Evolutionary conservation across 495 filamentous ascomycete genomes (phyloP).

Genomic region (Aspergillus haitiensis): DNA sequence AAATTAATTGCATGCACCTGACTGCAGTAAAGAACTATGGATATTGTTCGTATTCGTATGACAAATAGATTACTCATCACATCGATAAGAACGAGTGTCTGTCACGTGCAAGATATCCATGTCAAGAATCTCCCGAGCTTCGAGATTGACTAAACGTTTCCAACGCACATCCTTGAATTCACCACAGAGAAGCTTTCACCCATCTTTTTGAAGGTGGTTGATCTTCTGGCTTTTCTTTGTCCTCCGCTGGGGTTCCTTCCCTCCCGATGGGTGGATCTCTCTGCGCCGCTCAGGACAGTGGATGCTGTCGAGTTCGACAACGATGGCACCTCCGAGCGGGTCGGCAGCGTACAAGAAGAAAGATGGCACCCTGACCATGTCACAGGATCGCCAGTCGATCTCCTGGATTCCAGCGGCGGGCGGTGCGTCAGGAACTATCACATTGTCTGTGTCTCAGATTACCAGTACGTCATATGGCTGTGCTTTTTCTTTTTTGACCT

Average conservation of each 20-base stretch:
- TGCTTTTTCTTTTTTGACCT: neutral
- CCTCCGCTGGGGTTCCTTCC: slow-evolving; percentile 28
- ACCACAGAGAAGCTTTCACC: slow-evolving; percentile 16
- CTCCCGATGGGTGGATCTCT: slow-evolving; percentile 49
- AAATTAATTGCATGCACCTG: too few species aligned
- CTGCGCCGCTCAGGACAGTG: slow-evolving; percentile 43
- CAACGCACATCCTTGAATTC: slow-evolving; percentile 19
- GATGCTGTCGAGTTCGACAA: slow-evolving; percentile 44
- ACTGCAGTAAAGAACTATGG: too few species aligned
- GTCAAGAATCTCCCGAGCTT: slow-evolving; percentile 7
- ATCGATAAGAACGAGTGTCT: slow-evolving; percentile 2
- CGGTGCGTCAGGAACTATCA: slow-evolving; percentile 56
- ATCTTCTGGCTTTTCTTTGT: slow-evolving; percentile 26
- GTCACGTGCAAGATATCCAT: slow-evolving; percentile 13
- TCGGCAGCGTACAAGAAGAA: slow-evolving; percentile 91
- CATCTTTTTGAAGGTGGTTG: slow-evolving; percentile 26
- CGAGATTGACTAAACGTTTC: neutral
- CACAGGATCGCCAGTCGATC: slow-evolving; percentile 66
- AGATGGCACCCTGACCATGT: slow-evolving; percentile 78
- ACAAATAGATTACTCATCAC: too few species aligned
- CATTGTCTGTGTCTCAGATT: slow-evolving; percentile 71
- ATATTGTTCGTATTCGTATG: too few species aligned
- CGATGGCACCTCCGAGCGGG: slow-evolving; percentile 62
- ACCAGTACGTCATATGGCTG: slow-evolving; percentile 58
- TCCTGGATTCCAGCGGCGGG: slow-evolving; percentile 70